phyloP scores from a whole-genome alignment of 441 rosid genomes.

The Corymbia citriodora region DNA sequence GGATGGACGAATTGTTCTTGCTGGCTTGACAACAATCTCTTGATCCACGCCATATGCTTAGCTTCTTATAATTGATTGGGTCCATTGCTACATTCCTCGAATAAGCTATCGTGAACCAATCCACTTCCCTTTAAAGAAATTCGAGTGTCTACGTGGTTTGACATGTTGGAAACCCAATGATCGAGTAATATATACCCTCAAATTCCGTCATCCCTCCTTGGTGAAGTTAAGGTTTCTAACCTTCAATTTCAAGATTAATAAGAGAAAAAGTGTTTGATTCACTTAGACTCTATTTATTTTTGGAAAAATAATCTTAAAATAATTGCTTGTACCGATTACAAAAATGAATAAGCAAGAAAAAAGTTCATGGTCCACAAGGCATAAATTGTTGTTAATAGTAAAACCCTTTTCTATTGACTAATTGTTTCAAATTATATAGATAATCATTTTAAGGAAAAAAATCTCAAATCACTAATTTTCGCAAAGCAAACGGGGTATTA shows the following conservation, averaged over 20 bases:
- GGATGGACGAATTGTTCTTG: not conserved
- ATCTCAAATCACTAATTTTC: not conserved
- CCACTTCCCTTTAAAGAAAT: not conserved
- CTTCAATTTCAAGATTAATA: not conserved
- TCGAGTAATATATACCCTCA: not conserved
- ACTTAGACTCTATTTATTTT: not conserved
- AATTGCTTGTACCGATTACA: not conserved
- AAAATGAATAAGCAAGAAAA: too few species aligned
- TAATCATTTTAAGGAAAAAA: too few species aligned
- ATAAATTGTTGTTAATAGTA: too few species aligned
- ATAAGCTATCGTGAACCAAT: not conserved
- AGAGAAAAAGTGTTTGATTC: not conserved
- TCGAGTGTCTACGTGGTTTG: not conserved
- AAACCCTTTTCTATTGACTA: rapidly evolving
- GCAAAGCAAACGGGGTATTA: not conserved
- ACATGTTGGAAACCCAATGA: not conserved
- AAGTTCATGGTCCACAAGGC: too few species aligned
- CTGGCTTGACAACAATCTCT: not conserved
- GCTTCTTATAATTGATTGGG: not conserved
- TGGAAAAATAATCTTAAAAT: too few species aligned
- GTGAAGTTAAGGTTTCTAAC: not conserved
- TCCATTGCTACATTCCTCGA: not conserved
- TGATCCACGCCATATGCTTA: not conserved
- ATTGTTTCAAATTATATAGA: too few species aligned
- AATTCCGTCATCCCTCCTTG: not conserved